Conservation (phyloP, 1,284 basidiomycete species). For the Cryptococcus depauperatus region DNA sequence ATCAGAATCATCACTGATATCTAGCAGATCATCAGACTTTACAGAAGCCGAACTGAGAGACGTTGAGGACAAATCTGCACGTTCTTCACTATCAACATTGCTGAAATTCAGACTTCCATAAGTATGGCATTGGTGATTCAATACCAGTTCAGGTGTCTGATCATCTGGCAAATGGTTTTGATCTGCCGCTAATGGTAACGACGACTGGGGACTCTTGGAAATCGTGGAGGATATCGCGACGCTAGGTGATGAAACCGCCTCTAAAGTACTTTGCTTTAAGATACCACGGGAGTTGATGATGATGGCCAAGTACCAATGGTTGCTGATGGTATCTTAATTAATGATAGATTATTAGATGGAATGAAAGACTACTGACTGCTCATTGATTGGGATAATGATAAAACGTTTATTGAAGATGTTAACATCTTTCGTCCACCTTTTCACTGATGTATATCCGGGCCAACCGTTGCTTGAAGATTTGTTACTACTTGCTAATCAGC, state of each 20-base stretch:
- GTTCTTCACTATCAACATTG: too few species aligned
- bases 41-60: too few species aligned
- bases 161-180: too few species aligned
- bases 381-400: constrained; percentile 92
- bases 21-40: too few species aligned
- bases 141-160: too few species aligned
- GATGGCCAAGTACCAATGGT: constrained; percentile 96
- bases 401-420: constrained; percentile 87
- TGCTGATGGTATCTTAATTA: constrained; percentile 50
- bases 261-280: constrained; percentile 31
- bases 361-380: constrained; percentile 56
- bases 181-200: too few species aligned
- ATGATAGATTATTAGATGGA: too few species aligned
- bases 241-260: not conserved
- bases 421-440: constrained; percentile 81
- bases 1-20: too few species aligned
- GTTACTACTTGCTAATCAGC: constrained; percentile 8
- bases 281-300: constrained; percentile 69
- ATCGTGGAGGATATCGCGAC: not conserved
- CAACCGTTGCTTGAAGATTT: constrained; percentile 16
- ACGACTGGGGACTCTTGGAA: too few species aligned
- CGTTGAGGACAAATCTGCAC: too few species aligned
- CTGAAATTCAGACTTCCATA: too few species aligned
- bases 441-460: constrained; percentile 71
- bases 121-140: too few species aligned